Evolutionary conservation across 2,329 filamentous ascomycete genomes (phyloP), one percentile per base, ranked within the genome.

Genomic region (Botrytis fabae): DNA sequence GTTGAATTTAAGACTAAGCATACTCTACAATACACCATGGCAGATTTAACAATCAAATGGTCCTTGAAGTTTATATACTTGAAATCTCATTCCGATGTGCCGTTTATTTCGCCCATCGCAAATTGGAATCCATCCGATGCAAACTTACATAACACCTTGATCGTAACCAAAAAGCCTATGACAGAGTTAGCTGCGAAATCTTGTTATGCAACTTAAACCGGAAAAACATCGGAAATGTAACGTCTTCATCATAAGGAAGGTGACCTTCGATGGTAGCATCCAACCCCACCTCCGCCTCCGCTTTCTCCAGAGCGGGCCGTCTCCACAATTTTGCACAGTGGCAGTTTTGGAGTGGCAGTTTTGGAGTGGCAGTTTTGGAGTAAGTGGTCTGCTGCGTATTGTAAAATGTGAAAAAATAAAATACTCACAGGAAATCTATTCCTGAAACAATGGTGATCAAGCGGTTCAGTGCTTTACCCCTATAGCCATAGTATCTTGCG

Each of bases 371-470:
- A 51, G 25, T 20, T 20, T 38, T 54, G 25, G 51, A 44, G 42
- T 40, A 42, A 14, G 32, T 51, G 5, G 38, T 32, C 10, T 32
- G 59, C 25, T 40, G 25, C 22, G 38, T 6, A 25, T 10, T 4
- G 28, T 2, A 10, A 25, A 40, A 32, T 25, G 12, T 20, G 20
- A 40, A 62, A 60, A n/a, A 28, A 68, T 28, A n/a, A 22, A 82
- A 87, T 38, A 88, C 75, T 79, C 72, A 89, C 75, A 92, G 83
- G 80, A 93, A 93, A 81, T 93, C 91, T 68, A 90, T 88, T 78
- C 91, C 92, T 73, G 92, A 92, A 78, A 93, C 87, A n/a, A 90
- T 83, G 75, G 89, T 89, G 77, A 94, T 89, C 71, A 91, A 91
- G 81, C 88, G 86, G 83, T 91, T 92, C 76, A 93, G 88, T 81